Conservation (phyloP, 768 basidiomycete species). For the Phaeolepiota aurea region DNA sequence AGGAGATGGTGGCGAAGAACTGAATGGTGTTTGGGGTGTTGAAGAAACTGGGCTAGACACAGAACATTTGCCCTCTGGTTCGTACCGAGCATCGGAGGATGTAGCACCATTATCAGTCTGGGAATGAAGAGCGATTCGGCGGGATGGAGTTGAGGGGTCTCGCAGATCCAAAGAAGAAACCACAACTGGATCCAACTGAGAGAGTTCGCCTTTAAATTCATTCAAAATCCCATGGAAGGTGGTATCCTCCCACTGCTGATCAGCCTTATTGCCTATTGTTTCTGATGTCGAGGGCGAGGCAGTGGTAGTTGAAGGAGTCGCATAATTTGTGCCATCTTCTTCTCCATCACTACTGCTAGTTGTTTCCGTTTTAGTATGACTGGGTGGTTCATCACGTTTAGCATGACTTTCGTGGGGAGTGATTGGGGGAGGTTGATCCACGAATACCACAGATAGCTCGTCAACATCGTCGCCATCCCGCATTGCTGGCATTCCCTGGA, state of each 20-base stretch:
- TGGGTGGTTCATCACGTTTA: constrained; percentile 15
- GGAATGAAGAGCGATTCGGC: constrained; percentile 28
- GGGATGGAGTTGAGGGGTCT: constrained; percentile 55
- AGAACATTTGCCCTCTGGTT: constrained; percentile 14
- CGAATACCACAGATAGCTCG: constrained; percentile 49
- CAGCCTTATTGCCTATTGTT: constrained; percentile 7
- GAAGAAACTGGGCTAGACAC: constrained; percentile 6
- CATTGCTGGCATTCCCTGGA: constrained; percentile 26
- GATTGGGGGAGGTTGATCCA: constrained; percentile 33
- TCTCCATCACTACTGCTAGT: constrained; percentile 69
- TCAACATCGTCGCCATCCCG: constrained; percentile 37
- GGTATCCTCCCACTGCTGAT: constrained; percentile 23
- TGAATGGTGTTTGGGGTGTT: neutral
- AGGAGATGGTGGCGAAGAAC: constrained; percentile 13
- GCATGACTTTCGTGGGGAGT: constrained; percentile 21
- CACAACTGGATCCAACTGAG: constrained; percentile 52
- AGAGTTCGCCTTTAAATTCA: constrained; percentile 68
- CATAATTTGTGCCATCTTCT: constrained; percentile 29
- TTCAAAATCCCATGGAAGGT: constrained; percentile 56
- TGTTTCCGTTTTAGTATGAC: constrained; percentile 50
- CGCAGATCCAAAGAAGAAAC: constrained; percentile 48
- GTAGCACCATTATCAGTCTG: constrained; percentile 22
- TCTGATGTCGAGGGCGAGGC: constrained; percentile 20
- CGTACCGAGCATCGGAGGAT: constrained; percentile 13
- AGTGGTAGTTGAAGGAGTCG: constrained; percentile 24